Percentiles rank a stretch among this genome's conserved stretches.
phyloP scores from a whole-genome alignment of 164 flowering plant species.

The Macadamia integrifolia region DNA sequence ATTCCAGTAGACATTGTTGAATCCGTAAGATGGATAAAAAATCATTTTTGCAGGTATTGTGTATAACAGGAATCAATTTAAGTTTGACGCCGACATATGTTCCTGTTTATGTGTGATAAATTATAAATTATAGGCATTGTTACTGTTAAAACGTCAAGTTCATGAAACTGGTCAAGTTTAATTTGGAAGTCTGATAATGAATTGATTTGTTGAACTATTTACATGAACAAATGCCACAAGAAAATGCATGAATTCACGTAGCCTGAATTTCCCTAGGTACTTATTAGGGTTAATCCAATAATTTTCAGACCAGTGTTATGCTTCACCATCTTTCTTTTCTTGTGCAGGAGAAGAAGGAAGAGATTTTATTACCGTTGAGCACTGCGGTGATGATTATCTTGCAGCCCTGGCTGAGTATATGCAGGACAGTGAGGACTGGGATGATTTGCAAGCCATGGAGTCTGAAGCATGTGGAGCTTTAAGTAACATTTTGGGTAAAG shows the following conservation, averaged over 20 bases:
- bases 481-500: conserved; percentile 42
- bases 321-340: neutral
- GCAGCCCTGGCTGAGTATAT: conserved; percentile 68
- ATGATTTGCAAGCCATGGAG: conserved; percentile 79
- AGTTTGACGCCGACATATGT: neutral
- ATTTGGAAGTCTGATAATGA: neutral
- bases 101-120: neutral
- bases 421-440: conserved; percentile 87
- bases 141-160: neutral
- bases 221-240: neutral
- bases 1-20: no score
- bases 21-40: no score
- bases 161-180: neutral
- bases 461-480: conserved; percentile 74
- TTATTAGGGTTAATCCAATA: neutral
- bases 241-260: neutral
- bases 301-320: neutral
- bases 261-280: neutral
- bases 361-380: conserved; percentile 86
- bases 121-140: neutral
- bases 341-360: conserved; percentile 80
- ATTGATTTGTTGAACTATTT: neutral
- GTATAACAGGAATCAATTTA: neutral
- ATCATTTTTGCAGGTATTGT: neutral
- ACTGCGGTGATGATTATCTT: conserved; percentile 92